These are phyloP conservation scores for Lizonia empirigonia DNA, from an alignment of 2,329 filamentous ascomycete genomes.

Conservation along the genomic window DNA sequence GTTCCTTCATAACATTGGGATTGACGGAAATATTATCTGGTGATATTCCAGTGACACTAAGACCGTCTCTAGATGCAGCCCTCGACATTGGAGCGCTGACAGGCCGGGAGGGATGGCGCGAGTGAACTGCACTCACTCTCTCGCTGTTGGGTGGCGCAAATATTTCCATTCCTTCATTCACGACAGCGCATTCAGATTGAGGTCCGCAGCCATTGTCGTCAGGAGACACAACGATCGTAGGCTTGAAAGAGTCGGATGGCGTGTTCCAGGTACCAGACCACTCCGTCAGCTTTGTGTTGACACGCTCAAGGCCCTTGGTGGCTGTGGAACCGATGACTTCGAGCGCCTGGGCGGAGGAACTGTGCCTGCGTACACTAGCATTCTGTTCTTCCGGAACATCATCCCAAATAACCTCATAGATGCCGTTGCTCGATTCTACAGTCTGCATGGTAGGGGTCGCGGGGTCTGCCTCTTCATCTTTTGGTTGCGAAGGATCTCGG, in stretches of 20 bases:
- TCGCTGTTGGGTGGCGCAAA: constrained; percentile 40
- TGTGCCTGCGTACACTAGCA: constrained; percentile 14
- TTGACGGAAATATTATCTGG: neutral
- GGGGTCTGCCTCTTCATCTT: constrained; percentile 11
- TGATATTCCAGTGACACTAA: neutral
- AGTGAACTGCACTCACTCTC: constrained; percentile 29
- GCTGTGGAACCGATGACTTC: constrained; percentile 18
- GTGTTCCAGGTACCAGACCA: constrained; percentile 35
- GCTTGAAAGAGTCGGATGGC: constrained; percentile 25
- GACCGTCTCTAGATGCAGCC: constrained; percentile 19
- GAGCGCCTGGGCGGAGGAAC: constrained; percentile 29
- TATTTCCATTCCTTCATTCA: constrained; percentile 32
- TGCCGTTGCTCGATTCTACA: constrained; percentile 34
- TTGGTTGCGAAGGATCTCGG: neutral
- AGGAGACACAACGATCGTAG: constrained; percentile 36
- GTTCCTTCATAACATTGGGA: neutral
- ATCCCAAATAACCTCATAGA: constrained; percentile 43
- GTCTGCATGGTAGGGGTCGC: constrained; percentile 44
- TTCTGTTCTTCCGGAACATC: constrained; percentile 26
- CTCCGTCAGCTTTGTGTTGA: constrained; percentile 40
- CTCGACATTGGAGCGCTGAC: constrained; percentile 26
- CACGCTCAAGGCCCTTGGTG: constrained; percentile 32
- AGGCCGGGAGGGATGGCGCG: constrained; percentile 27
- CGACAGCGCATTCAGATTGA: constrained; percentile 17
- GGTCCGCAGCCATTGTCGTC: constrained; percentile 27